Percentiles rank a stretch among this genome's conserved stretches.
Conservation (phyloP, 768 basidiomycete species). For the Jaapia argillacea region DNA sequence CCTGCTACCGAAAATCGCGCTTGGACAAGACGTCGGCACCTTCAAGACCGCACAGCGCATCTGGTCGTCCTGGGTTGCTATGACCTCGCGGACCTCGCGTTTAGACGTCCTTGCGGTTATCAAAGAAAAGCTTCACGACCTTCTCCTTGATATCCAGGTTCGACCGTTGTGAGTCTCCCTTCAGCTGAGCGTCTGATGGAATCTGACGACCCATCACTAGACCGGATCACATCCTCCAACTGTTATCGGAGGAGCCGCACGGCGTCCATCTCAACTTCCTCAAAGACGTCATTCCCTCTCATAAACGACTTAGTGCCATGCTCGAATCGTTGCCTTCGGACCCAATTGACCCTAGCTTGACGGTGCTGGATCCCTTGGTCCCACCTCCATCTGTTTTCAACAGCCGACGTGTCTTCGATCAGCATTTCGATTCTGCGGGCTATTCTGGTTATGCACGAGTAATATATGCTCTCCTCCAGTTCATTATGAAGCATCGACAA, state of each 20-base stretch:
- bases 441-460: conserved; percentile 57
- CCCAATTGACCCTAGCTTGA: conserved; percentile 43
- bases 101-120: conserved; percentile 23
- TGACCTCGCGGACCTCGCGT: conserved; percentile 13
- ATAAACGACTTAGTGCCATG: conserved; percentile 29
- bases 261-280: conserved; percentile 24
- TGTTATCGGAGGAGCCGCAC: neutral
- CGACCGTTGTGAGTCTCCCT: conserved; percentile 21
- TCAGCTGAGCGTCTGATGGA: too few species aligned
- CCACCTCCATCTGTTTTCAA: conserved; percentile 28
- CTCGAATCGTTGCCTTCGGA: conserved; percentile 30
- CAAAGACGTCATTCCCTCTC: conserved; percentile 42
- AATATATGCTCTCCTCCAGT: conserved; percentile 42
- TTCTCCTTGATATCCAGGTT: conserved; percentile 28
- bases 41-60: conserved; percentile 14
- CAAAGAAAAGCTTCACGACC: conserved; percentile 28
- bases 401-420: conserved; percentile 3
- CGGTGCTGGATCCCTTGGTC: conserved; percentile 48
- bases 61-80: conserved; percentile 21
- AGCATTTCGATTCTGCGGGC: conserved; percentile 35
- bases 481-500: conserved; percentile 50
- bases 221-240: conserved; percentile 14
- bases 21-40: conserved; percentile 10
- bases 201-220: too few species aligned
- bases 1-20: conserved; percentile 29